phyloP scores from a whole-genome alignment of 257 asterid species.

The Solanum clarkiae region DNA sequence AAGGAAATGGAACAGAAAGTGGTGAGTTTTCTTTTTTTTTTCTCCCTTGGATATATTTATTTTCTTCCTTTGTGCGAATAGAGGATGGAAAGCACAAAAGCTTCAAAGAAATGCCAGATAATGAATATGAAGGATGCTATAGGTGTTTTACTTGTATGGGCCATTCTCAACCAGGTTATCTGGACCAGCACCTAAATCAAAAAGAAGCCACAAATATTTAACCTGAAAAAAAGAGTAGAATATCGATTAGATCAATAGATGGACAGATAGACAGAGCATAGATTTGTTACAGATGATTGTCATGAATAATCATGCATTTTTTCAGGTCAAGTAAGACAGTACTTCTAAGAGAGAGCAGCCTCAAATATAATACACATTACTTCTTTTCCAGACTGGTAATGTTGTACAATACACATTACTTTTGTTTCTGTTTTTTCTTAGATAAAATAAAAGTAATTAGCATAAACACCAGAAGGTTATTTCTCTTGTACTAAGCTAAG shows the following conservation, averaged over 20 bases:
- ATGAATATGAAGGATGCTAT: background rate
- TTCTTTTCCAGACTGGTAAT: too few relatives aligned
- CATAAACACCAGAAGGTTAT: background rate
- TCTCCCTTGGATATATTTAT: background rate
- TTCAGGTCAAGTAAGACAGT: background rate
- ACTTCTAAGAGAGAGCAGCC: background rate
- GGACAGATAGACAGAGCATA: background rate
- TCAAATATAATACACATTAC: background rate
- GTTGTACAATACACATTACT: background rate
- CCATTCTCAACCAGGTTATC: conserved; percentile 97
- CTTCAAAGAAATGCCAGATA: background rate
- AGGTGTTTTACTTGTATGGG: conserved; percentile 67
- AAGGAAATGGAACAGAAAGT: background rate
- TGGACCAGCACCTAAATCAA: conserved; percentile 97
- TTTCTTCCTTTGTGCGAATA: background rate
- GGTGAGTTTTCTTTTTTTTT: background rate
- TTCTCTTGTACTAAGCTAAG: background rate
- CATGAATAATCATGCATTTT: background rate
- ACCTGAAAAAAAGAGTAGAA: conserved; percentile 32
- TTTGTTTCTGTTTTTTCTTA: background rate
- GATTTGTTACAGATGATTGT: background rate
- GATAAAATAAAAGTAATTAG: background rate
- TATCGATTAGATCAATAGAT: background rate
- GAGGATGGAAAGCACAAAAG: background rate
- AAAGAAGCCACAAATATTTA: conserved; percentile 90